Evolutionary conservation across 805 yeast species (phyloP), one percentile per base, ranked within the genome.

Genomic region (Zygosaccharomyces siamensis): DNA sequence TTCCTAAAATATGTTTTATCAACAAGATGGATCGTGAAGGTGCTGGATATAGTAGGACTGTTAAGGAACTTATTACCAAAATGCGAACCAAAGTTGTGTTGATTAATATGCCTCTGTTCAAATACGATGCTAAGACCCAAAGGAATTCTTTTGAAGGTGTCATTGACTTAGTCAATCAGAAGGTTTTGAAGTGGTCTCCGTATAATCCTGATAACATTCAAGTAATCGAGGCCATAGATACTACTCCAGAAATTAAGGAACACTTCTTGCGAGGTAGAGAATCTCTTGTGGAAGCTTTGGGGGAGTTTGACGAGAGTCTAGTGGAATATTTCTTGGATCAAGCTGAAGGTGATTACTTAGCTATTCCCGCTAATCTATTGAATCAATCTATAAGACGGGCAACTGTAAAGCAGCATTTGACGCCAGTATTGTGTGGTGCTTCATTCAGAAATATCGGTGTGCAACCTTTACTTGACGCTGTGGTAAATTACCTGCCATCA

Each of bases 21-120:
- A 93, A 93, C 67, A 93, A 93, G 66, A 90, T 93, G 98, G 99
- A 93, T 69, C 76, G 98, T 51, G 85, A 83, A 12, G 99, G 99
- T 18, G 96, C 98, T 1, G 97, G 97, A 0, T 93, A 81, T 63
- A 83, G 96, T 53, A 73, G 96, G 48, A 88, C 97, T 0, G 95
- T 89, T 5, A 81, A 81, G 55, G 97, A 92, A 57, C 77, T 93
- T 23, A 84, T 89, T 11, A 68, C 81, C 18, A 86, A 86, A 60
- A 71, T 93, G 49, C 80, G 80, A 14, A 87, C 96, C 0, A 74
- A 84, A 33, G 89, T 84, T 1, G 85, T 83, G 0, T 64, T 89
- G 30, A 73, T 87, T n/a, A 89, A 84, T 52, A 69, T 86, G 7
- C 99, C 99, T 0, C 77, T 79, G 54, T 89, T 86, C 60, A 75